These are phyloP conservation scores for Monosporascus sp. DNA, from an alignment of 2,329 filamentous ascomycete species.

Conservation along the genomic window DNA sequence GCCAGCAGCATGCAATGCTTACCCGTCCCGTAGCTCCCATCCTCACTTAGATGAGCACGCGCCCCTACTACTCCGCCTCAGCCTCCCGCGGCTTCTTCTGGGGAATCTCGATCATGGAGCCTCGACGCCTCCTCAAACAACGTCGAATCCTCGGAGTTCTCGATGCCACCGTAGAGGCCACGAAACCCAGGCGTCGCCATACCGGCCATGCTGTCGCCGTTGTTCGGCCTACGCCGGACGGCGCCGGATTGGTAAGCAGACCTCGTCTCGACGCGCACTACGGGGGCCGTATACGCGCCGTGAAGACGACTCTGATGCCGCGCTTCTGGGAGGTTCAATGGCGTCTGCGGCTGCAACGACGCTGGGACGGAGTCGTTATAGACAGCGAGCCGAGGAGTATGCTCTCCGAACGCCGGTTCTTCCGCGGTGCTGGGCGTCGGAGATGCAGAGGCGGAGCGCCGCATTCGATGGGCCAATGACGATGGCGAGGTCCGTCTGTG, in stretches of 20 bases:
- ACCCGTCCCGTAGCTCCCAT: too few species aligned
- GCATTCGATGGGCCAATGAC: constrained; percentile 4
- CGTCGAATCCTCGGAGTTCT: constrained; percentile 40
- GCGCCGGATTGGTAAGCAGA: constrained; percentile 6
- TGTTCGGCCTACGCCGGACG: constrained; percentile 10
- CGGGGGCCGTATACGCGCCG: constrained; percentile 40
- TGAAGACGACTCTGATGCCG: constrained; percentile 39
- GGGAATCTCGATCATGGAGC: constrained; percentile 2
- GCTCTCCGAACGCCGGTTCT: constrained; percentile 6
- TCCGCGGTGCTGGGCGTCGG: constrained; percentile 9
- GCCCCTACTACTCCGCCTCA: neutral
- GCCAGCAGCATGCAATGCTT: too few species aligned
- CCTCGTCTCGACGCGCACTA: constrained; percentile 9
- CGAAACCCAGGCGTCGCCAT: constrained; percentile 37
- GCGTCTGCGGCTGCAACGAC: constrained; percentile 44
- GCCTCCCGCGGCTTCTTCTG: constrained; percentile 1
- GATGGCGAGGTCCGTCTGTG: constrained; percentile 13
- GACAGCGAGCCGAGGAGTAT: constrained; percentile 28
- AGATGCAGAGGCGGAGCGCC: constrained; percentile 6
- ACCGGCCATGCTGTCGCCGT: constrained; percentile 31
- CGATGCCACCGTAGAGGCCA: constrained; percentile 42
- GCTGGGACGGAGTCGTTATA: constrained; percentile 43
- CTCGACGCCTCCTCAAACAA: constrained; percentile 27
- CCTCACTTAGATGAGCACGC: too few species aligned
- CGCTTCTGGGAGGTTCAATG: constrained; percentile 43